phyloP scores from a whole-genome alignment of 2,329 filamentous ascomycete species.

The Metarhizium humberi region DNA sequence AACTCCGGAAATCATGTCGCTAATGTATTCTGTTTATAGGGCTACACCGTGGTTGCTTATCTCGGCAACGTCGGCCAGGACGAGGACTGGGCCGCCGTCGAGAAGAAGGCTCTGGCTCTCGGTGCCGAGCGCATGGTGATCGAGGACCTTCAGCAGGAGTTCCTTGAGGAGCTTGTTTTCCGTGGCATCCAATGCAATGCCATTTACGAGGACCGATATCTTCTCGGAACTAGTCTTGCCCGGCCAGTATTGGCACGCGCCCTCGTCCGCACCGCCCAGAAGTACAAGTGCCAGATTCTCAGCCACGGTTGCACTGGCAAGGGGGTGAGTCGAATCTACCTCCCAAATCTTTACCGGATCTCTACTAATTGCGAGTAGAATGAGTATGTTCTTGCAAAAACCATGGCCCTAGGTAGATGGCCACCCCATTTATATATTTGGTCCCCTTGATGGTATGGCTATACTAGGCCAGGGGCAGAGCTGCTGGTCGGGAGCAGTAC shows the following conservation, averaged over 20 bases:
- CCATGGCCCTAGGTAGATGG: no score
- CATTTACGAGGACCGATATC: conserved; percentile 46
- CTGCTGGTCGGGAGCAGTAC: no score
- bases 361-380: not conserved
- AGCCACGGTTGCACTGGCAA: conserved; percentile 33
- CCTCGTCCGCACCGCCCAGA: conserved; percentile 37
- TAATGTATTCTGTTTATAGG: no score
- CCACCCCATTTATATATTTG: no score
- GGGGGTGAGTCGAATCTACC: not conserved
- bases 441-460: no score
- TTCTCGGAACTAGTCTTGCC: conserved; percentile 44
- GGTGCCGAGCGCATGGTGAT: conserved; percentile 31
- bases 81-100: conserved; percentile 59
- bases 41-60: no score
- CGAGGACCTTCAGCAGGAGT: conserved; percentile 57
- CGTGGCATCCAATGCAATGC: conserved; percentile 61
- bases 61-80: conserved; percentile 33
- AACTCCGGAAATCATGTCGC: no score
- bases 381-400: no score
- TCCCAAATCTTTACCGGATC: not conserved
- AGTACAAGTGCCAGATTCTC: conserved; percentile 25
- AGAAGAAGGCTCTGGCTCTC: conserved; percentile 46
- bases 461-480: no score
- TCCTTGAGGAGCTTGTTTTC: conserved; percentile 69
- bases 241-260: conserved; percentile 56